Base-by-base conservation (phyloP, 306 rosid genomes). In the Abrus precatorius region DNA sequence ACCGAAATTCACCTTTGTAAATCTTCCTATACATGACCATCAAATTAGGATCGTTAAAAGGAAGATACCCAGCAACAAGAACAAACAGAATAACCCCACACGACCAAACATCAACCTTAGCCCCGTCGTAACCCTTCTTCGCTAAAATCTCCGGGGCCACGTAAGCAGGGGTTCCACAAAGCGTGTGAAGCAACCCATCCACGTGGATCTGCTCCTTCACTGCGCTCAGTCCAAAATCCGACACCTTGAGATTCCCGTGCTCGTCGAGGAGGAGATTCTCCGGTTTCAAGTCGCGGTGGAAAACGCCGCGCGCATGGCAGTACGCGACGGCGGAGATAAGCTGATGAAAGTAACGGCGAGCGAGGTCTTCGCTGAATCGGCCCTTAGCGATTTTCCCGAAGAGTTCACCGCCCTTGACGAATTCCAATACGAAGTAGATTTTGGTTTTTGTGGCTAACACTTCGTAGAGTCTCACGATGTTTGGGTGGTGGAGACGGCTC, bases 131-230 rank as follows among this genome's bases (percentile, higher is more conserved):
- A 0, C 97, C 96, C 48, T 57, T 89, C 88, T 86, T 93, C n/a
- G 77, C 75, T 6, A 93, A 44, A 64, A 93, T 88, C 85, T 93
- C 97, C 56, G 97, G 97, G 20, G 97, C 95, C 82, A 93, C 97
- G 64, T 93, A 93, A 7, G 95, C 94, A 7, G 97, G 95, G 0
- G 97, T 93, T 13, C 97, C 97, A 1, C 97, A 93, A 0, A 93
- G 88, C 41, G 97, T 93, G 72, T 93, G 94, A 12, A 93, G 63
- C 44, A 89, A 68, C 5, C 97, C 96, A 7, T 93, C 97, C 38
- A 84, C 75, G 6, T 82, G 83, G 28, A 88, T 63, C 82, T 93
- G 97, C 1, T 80, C 86, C 36, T 48, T 83, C 4, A 91, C 82
- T 0, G 97, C 96, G 56, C 92, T 85, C 72, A 93, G 87, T 1